Evolutionary conservation across 352 stramenopile species (phyloP).

Genomic region (Aphanomyces invadans): DNA sequence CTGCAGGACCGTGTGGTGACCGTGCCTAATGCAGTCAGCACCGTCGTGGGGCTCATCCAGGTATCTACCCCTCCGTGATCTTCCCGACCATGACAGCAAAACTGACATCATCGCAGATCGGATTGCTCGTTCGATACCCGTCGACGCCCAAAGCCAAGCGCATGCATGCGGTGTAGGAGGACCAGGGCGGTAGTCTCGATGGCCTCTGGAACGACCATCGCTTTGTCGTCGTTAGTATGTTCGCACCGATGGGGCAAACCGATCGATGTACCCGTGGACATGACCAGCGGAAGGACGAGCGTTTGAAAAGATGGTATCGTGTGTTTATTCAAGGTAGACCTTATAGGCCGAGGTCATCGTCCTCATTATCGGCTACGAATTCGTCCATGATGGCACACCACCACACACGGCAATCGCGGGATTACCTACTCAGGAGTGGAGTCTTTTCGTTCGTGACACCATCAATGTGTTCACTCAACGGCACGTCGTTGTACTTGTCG

Average conservation of each 20-base stretch:
- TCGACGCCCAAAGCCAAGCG: background rate
- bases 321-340: no score
- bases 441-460: slow-evolving; percentile 26
- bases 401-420: background rate
- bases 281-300: no score
- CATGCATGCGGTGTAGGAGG: background rate
- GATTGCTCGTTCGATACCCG: no score
- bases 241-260: no score
- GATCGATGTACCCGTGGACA: no score
- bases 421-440: slow-evolving; percentile 25
- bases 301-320: no score
- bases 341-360: no score
- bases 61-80: slow-evolving; percentile 28
- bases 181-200: no score
- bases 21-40: slow-evolving; percentile 56
- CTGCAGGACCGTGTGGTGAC: slow-evolving; percentile 53
- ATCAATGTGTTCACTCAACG: slow-evolving; percentile 20
- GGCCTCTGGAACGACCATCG: no score
- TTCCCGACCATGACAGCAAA: no score
- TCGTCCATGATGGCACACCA: background rate
- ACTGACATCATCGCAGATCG: no score
- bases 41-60: slow-evolving; percentile 65
- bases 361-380: slow-evolving; percentile 5
- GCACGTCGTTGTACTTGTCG: slow-evolving; percentile 23
- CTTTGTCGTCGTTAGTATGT: background rate